Base-by-base conservation (phyloP, 1,284 basidiomycete species). In the Volvariella volvacea region DNA sequence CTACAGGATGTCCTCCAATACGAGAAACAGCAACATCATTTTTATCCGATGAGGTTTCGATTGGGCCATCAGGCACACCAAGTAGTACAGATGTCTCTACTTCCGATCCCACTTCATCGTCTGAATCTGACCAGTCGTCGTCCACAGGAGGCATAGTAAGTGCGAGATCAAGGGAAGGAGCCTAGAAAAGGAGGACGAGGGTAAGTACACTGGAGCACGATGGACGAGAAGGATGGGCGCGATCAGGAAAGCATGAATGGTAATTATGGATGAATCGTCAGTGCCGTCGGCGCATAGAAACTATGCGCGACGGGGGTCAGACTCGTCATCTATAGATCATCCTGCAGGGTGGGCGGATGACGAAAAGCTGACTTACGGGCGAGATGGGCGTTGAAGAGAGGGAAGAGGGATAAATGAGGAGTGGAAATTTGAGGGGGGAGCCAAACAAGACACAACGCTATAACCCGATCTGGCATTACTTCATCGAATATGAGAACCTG, bases 321-420 rank as follows among this genome's bases (percentile, higher is more conserved):
- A 90, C 88, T 90, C 88, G 88, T 90, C 87, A 90, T 90, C 88
- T 88, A 74, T 66, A 61, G 55, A 58, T 88, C 87, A 89, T 89
- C 87, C 59, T 62, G 44, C 31, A 45, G 43, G 48, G 48, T 6
- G 6, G 12, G 6, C 6, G 50, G 44, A 50, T 49, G 47, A 48
- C 28, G 41, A 46, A 38, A 38, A 40, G 36, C 25, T 46, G 36
- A 49, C 22, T 39, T 34, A 39, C 42, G 30, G 43, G 3, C 45
- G 64, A 61, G 47, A 70, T 67, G 51, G 15, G 54, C 45, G 42
- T 44, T 44, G 50, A 45, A 36, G 49, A 44, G n/a, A 39, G 37
- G 41, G 8, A 33, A 32, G 20, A 25, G 45, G 46, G 43, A 39
- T 42, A 28, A 41, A 44, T 36, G 32, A 42, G 22, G 8, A 42